Evolutionary conservation across 257 asterid genomes (phyloP), one percentile per base, ranked within the genome.

Genomic region (Solanum pennellii): DNA sequence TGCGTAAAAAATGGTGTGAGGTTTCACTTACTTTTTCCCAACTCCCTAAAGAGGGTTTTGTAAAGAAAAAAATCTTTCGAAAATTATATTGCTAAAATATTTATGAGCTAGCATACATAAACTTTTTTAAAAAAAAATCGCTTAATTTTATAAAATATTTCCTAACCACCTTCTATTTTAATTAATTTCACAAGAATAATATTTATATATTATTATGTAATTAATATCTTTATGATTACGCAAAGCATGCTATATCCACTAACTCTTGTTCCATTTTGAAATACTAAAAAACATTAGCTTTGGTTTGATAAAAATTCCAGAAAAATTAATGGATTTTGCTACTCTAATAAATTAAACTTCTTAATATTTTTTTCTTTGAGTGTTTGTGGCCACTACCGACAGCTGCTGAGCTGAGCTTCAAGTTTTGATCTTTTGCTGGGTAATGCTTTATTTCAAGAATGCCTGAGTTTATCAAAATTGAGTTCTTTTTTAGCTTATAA

Each of bases 41-140:
- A 45, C 56, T 12, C 15, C 0, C 49, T 45, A 45, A 12, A 1
- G 15, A 45, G 15, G 2, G 2, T 12, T 45, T 4, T 5, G 15
- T 45, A 44, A 44, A 45, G 2, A 3, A 42, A 0, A 12, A 45
- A 45, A 12, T 12, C 49, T 3, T 12, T 13, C 0, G 0, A 4
- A 45, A 45, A 0, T 45, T 0, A 12, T 35, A 35, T 35, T 7
- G 5, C 39, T 35, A 35, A 0, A 45, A 45, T 45, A 45, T 13
- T 45, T 12, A 45, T 45, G 52, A 9, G 2, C 5, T 0, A 12
- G 0, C 49, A 12, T 0, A 0, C 15, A 44, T 12, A 0, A 3
- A 44, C 12, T 11, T 12, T 44, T n/a, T n/a, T n/a, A n/a, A n/a
- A 0, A 44, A 44, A 44, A 44, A 44, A 44, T 44, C 0, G 4